Conservation (phyloP, 2,329 filamentous ascomycete genomes). For the Colletotrichum tamarilloi region DNA sequence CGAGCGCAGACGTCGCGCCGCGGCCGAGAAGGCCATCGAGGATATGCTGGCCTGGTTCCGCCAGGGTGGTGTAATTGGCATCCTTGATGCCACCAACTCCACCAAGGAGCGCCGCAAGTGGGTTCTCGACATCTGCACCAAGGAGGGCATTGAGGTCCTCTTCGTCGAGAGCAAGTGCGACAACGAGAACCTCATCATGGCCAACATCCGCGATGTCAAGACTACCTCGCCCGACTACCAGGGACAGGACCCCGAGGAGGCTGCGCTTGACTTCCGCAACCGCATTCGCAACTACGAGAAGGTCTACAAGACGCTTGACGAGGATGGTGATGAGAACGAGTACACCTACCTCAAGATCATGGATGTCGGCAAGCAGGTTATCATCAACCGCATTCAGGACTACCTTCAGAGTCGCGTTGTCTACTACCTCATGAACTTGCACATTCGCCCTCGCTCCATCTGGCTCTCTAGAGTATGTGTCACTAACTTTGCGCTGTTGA, state of each 20-base stretch:
- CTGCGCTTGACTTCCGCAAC: slow-evolving; percentile 91
- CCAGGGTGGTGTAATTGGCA: slow-evolving; percentile 83
- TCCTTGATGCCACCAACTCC: slow-evolving; percentile 96
- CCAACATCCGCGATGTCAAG: slow-evolving; percentile 97
- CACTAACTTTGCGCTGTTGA: background rate
- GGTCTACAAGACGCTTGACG: slow-evolving; percentile 93
- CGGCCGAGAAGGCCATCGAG: slow-evolving; percentile 88
- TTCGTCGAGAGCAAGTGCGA: slow-evolving; percentile 99
- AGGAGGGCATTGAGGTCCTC: slow-evolving; percentile 85
- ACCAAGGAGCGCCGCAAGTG: slow-evolving; percentile 90
- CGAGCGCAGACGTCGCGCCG: slow-evolving; percentile 86
- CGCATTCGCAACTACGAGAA: slow-evolving; percentile 98
- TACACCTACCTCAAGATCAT: slow-evolving; percentile 98
- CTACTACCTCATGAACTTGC: slow-evolving; percentile 98
- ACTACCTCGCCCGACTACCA: slow-evolving; percentile 94
- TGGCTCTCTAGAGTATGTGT: slow-evolving; percentile 88
- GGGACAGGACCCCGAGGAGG: slow-evolving; percentile 92
- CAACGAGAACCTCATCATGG: slow-evolving; percentile 95
- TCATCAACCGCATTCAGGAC: slow-evolving; percentile 97
- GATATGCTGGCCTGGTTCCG: slow-evolving; percentile 97
- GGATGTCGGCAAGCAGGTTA: slow-evolving; percentile 93
- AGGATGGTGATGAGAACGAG: slow-evolving; percentile 80
- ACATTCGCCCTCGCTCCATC: slow-evolving; percentile 95
- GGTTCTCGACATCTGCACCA: slow-evolving; percentile 84
- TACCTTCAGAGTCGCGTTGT: slow-evolving; percentile 96